These are phyloP conservation scores for Colletotrichum somersetense DNA, from an alignment of 2,329 filamentous ascomycete genomes.

Conservation along the genomic window DNA sequence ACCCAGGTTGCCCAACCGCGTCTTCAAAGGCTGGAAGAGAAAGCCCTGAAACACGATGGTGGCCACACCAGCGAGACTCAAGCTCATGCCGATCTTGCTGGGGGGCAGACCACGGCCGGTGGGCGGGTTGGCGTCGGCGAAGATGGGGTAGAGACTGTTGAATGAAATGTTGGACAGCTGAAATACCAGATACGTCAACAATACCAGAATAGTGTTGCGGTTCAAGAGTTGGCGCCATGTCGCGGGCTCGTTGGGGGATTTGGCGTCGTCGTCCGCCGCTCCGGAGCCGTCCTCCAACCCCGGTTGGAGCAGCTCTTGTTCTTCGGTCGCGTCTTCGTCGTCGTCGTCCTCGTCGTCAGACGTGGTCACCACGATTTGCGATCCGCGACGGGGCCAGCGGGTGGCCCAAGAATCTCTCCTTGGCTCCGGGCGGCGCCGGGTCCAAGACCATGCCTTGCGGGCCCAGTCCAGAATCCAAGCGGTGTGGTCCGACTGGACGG, in stretches of 20 bases:
- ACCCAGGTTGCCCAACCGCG: slow-evolving; percentile 84
- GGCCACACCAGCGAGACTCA: slow-evolving; percentile 85
- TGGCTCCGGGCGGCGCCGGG: slow-evolving; percentile 42
- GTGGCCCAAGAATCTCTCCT: slow-evolving; percentile 54
- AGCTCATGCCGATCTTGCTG: slow-evolving; percentile 84
- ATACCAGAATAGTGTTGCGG: slow-evolving; percentile 83
- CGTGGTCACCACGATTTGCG: slow-evolving; percentile 40
- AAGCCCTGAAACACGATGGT: slow-evolving; percentile 93
- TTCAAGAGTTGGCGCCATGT: slow-evolving; percentile 75
- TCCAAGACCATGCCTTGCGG: slow-evolving; percentile 48
- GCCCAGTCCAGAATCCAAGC: slow-evolving; percentile 53
- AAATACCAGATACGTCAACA: slow-evolving; percentile 91
- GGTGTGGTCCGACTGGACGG: slow-evolving; percentile 49
- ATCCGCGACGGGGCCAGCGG: slow-evolving; percentile 52
- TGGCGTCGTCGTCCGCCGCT: slow-evolving; percentile 61
- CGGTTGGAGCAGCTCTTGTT: slow-evolving; percentile 45
- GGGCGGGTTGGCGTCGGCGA: slow-evolving; percentile 80
- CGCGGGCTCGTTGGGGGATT: slow-evolving; percentile 65
- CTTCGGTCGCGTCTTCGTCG: slow-evolving; percentile 39
- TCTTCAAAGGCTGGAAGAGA: slow-evolving; percentile 83
- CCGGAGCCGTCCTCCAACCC: slow-evolving; percentile 59
- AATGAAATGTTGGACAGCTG: slow-evolving; percentile 95
- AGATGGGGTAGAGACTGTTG: slow-evolving; percentile 95
- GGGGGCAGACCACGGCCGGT: slow-evolving; percentile 82
- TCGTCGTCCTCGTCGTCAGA: slow-evolving; percentile 47